Evolutionary conservation across 768 basidiomycete species (phyloP).

Genomic region (Kockovaella imperatae): DNA sequence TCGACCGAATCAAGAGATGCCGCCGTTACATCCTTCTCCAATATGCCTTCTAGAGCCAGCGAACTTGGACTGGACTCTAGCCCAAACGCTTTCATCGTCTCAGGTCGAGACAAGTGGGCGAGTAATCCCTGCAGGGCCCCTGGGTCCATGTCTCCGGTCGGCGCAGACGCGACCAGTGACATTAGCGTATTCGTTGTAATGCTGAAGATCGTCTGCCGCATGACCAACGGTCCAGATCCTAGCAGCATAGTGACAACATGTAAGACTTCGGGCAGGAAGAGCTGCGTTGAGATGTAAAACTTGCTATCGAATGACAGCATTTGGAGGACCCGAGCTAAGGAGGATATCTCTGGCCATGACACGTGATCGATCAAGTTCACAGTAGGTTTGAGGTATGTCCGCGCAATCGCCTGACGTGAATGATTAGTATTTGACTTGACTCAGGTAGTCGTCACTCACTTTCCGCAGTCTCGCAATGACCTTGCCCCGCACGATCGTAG

Average conservation of each 20-base stretch:
- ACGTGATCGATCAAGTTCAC: conserved; percentile 54
- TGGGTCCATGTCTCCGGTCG: conserved; percentile 27
- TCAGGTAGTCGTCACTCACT: conserved; percentile 46
- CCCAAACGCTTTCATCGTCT: conserved; percentile 65
- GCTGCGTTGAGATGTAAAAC: conserved; percentile 58
- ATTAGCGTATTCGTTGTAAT: conserved; percentile 75
- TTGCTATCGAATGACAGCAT: conserved; percentile 62
- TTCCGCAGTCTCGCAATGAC: conserved; percentile 71
- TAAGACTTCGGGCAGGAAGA: conserved; percentile 74
- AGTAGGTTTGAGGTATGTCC: conserved; percentile 60
- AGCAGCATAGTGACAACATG: conserved; percentile 73
- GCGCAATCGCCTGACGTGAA: conserved; percentile 57
- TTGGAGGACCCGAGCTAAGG: conserved; percentile 65
- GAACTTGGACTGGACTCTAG: conserved; percentile 44
- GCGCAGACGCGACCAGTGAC: conserved; percentile 54
- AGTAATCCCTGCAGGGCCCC: conserved; percentile 54
- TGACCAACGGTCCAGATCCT: conserved; percentile 62
- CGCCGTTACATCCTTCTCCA: conserved; percentile 47
- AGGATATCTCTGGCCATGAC: conserved; percentile 51
- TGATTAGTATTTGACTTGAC: background rate
- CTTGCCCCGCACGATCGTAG: conserved; percentile 68
- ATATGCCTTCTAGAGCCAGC: background rate
- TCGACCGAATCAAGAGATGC: conserved; percentile 57
- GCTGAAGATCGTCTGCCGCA: conserved; percentile 75
- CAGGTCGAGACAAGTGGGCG: conserved; percentile 54